phyloP scores from a whole-genome alignment of 768 basidiomycete genomes.

The Russula sp. region DNA sequence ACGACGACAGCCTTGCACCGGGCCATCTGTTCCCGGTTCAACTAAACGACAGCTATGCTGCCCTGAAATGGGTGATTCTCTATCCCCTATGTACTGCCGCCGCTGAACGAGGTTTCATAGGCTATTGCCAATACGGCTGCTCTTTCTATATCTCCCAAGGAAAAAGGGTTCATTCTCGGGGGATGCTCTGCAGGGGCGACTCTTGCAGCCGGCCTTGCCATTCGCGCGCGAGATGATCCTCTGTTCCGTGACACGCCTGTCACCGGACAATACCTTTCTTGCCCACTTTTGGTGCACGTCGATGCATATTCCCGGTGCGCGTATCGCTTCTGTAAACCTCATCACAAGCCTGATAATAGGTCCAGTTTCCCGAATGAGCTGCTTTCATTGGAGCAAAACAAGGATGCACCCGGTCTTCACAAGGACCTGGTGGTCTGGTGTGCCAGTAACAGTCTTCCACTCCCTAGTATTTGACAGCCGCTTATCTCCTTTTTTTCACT shows the following conservation, averaged over 20 bases:
- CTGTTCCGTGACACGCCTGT: conserved; percentile 19
- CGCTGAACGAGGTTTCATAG: not conserved
- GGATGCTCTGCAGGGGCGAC: conserved; percentile 26
- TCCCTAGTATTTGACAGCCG: not conserved
- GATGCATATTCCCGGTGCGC: conserved; percentile 20
- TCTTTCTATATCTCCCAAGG: conserved; percentile 14
- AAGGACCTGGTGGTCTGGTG: not conserved
- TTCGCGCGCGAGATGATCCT: conserved; percentile 23
- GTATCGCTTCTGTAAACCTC: not conserved
- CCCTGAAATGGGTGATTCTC: conserved; percentile 24
- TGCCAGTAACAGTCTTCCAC: not conserved
- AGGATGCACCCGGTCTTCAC: not conserved
- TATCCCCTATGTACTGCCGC: no score
- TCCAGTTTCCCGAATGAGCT: not conserved
- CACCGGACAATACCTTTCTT: conserved; percentile 24
- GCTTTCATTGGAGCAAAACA: conserved; percentile 8
- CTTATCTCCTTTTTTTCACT: not conserved
- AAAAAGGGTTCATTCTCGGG: conserved; percentile 25
- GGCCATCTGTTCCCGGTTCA: conserved; percentile 21
- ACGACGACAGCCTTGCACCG: conserved; percentile 13
- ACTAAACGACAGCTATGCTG: conserved; percentile 23
- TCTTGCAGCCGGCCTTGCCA: conserved; percentile 22
- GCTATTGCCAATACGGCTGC: conserved; percentile 4
- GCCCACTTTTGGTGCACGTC: conserved; percentile 22
- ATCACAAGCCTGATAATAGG: not conserved